Conservation (phyloP, 768 basidiomycete species). For the Tephrocybe sp. region DNA sequence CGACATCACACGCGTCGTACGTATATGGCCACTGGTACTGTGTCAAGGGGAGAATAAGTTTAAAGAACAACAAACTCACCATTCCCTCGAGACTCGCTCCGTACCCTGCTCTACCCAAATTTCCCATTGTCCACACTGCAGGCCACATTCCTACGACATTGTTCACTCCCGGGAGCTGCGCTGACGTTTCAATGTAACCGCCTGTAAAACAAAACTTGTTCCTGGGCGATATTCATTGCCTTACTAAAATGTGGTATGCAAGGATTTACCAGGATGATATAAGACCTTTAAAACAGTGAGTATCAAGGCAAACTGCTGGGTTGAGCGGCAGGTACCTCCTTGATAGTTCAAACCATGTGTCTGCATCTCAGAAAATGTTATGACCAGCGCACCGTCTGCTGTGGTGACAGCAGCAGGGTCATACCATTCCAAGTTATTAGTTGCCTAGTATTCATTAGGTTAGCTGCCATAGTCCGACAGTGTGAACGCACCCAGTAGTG, state of each 20-base stretch:
- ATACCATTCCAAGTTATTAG: conserved; percentile 86
- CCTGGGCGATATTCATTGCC: conserved; percentile 29
- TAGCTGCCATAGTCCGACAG: too few species aligned
- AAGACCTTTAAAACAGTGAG: conserved; percentile 35
- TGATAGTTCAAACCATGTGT: conserved; percentile 69
- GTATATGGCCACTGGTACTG: conserved; percentile 69
- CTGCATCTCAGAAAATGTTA: conserved; percentile 58
- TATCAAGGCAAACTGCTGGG: background rate
- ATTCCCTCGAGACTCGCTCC: conserved; percentile 82
- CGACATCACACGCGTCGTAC: conserved; percentile 80
- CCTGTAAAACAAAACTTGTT: conserved; percentile 89
- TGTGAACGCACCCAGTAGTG: conserved; percentile 72
- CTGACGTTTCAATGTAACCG: conserved; percentile 64
- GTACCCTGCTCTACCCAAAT: conserved; percentile 74
- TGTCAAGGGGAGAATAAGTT: conserved; percentile 1
- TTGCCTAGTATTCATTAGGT: conserved; percentile 37
- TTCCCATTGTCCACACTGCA: conserved; percentile 73
- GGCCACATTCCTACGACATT: conserved; percentile 74
- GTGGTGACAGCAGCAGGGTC: conserved; percentile 78
- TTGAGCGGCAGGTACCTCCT: conserved; percentile 42
- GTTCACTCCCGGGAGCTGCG: conserved; percentile 61
- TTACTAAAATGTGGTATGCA: too few species aligned
- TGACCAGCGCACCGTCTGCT: conserved; percentile 64
- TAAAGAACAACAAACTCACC: conserved; percentile 36
- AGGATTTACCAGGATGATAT: conserved; percentile 36